Evolutionary conservation across 768 basidiomycete genomes (phyloP), one percentile per base, ranked within the genome.

Genomic region (Tremella yokohamensis): DNA sequence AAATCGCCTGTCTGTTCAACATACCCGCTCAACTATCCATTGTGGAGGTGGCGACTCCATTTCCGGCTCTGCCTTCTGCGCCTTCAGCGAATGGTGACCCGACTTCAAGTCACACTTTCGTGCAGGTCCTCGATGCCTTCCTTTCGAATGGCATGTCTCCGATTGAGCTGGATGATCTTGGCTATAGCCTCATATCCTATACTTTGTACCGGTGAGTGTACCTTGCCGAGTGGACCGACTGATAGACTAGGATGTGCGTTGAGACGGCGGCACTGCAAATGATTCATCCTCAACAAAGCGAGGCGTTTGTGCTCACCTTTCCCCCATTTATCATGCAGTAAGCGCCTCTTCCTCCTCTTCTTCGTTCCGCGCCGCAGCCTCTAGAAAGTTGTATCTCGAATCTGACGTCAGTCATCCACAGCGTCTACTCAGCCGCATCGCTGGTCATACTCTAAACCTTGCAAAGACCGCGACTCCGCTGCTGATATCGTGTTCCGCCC

Each of bases 1-100:
- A 59, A 38, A 26, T 59, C 13, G 58, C 58, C 39, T 59, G 58
- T 39, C 44, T 59, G n/a, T 37, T 59, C 40, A 53, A 53, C 22
- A 29, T 59, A 16, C 58, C 58, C 22, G 51, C 58, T 48, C 58
- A 59, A 38, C 42, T 59, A 15, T 37, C 52, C 13, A 34, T 54
- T 34, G 40, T 44, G 15, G 58, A 59, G 22, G 44, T 59, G 16
- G 25, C 12, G n/a, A n/a, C 53, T 7, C 53, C 52, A 9, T 26
- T 59, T 16, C 58, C 58, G n/a, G 20, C 58, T 6, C 34, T 37
- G 9, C 4, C 7, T 18, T 6, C 42, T n/a, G 6, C 22, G 42
- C 42, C 4, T 8, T 6, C 7, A 22, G 29, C 6, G 6, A 45
- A 45, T 15, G n/a, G 42, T n/a, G 22, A 45, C 22, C 8, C n/a